Percentiles rank a stretch among this genome's conserved stretches.
phyloP scores from a whole-genome alignment of 306 rosid species.

The Prunus mongolica region DNA sequence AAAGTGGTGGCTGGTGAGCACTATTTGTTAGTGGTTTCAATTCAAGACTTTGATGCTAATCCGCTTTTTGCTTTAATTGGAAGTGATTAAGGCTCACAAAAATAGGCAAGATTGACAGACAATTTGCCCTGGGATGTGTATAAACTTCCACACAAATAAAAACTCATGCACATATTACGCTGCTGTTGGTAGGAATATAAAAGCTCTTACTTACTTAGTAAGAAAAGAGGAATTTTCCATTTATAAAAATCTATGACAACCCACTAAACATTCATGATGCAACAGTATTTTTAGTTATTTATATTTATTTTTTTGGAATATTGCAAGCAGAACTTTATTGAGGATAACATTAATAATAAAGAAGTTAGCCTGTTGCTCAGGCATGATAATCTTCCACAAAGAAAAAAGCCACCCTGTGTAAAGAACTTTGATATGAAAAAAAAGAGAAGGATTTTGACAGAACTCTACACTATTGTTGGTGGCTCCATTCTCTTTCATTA shows the following conservation, averaged over 20 bases:
- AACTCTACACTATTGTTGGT: background rate
- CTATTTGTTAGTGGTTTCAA: background rate
- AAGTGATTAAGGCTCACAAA: background rate
- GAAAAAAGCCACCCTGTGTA: background rate
- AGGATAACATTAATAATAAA: background rate
- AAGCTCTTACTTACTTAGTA: too few species aligned
- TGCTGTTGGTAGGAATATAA: rapidly evolving
- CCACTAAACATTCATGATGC: background rate
- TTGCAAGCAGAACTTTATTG: background rate
- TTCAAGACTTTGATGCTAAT: background rate
- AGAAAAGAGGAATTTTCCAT: too few species aligned
- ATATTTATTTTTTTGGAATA: too few species aligned
- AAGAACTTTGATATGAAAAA: background rate
- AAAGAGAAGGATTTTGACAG: background rate
- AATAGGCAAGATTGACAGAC: background rate
- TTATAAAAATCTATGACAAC: background rate
- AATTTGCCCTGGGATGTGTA: background rate
- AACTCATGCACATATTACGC: too few species aligned
- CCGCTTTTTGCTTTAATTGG: slow-evolving; percentile 12
- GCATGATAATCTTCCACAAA: background rate
- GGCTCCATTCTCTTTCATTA: slow-evolving; percentile 32
- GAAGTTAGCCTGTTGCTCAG: background rate
- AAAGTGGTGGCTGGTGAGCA: background rate
- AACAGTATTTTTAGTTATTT: background rate
- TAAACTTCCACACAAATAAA: background rate